Conservation (phyloP, 2,329 filamentous ascomycete genomes). For the Fusarium sp. region DNA sequence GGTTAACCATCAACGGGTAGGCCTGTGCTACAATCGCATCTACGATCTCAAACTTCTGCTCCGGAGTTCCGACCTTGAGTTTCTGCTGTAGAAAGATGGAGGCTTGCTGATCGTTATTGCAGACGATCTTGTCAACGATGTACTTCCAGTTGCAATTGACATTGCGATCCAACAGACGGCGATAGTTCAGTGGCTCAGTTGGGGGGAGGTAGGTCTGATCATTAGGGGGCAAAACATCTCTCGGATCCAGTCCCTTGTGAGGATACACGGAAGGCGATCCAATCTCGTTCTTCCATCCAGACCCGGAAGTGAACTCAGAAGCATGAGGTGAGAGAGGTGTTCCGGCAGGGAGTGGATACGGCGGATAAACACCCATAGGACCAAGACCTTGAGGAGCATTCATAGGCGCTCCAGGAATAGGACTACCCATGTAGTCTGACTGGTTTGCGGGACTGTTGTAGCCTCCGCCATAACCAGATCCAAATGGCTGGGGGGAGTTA, state of each 20-base stretch:
- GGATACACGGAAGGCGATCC: constrained; percentile 35
- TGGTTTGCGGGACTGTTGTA: constrained; percentile 50
- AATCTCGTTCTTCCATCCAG: constrained; percentile 67
- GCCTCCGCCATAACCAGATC: constrained; percentile 51
- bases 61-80: constrained; percentile 92
- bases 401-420: constrained; percentile 50
- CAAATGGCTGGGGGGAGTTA: constrained; percentile 49
- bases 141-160: constrained; percentile 99
- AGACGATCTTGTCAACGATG: constrained; percentile 99
- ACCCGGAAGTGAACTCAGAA: constrained; percentile 74
- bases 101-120: constrained; percentile 98
- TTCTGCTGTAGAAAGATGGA: constrained; percentile 99
- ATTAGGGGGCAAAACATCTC: constrained; percentile 62
- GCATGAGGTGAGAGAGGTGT: constrained; percentile 78
- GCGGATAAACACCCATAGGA: constrained; percentile 54
- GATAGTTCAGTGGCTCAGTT: constrained; percentile 94
- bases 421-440: constrained; percentile 52
- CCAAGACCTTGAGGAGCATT: constrained; percentile 51
- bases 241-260: constrained; percentile 25
- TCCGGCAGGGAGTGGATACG: constrained; percentile 67
- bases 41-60: constrained; percentile 97
- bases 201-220: constrained; percentile 84
- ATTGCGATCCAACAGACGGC: constrained; percentile 91
- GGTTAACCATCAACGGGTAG: constrained; percentile 96
- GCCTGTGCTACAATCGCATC: constrained; percentile 95